Evolutionary conservation across 2,329 filamentous ascomycete species (phyloP).

Genomic region (Fusarium coicis): DNA sequence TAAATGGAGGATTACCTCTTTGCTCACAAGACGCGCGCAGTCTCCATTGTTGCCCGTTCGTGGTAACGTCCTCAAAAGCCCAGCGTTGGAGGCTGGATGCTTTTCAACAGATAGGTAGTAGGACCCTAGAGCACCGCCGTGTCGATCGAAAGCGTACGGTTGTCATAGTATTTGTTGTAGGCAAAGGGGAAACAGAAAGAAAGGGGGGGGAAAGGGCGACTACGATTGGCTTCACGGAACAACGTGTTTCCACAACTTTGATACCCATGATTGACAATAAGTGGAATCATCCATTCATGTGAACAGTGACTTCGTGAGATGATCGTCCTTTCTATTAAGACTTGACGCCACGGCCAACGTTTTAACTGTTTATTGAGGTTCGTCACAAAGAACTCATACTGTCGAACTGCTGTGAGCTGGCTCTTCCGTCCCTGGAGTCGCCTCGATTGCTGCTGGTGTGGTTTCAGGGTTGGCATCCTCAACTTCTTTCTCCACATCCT

Average conservation of each 20-base stretch:
- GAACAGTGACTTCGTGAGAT: slow-evolving; percentile 3
- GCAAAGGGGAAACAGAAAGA: neutral
- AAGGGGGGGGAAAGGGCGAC: neutral
- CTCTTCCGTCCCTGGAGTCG: slow-evolving; percentile 16
- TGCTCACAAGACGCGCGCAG: neutral
- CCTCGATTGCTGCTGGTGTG: slow-evolving; percentile 21
- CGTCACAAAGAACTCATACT: slow-evolving; percentile 11
- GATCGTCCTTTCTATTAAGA: slow-evolving; percentile 19
- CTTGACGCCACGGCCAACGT: slow-evolving; percentile 29
- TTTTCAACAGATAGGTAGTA: slow-evolving; percentile 14
- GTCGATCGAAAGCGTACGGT: slow-evolving; percentile 15
- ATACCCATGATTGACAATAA: neutral
- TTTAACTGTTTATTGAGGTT: slow-evolving; percentile 31
- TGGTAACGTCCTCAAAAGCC: slow-evolving; percentile 17
- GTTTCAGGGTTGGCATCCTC: slow-evolving; percentile 21
- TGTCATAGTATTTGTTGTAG: slow-evolving; percentile 15
- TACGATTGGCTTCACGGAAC: slow-evolving; percentile 14
- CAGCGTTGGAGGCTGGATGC: slow-evolving; percentile 20
- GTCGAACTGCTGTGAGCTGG: slow-evolving; percentile 20
- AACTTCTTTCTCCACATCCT: slow-evolving; percentile 30
- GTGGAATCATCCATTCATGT: slow-evolving; percentile 1
- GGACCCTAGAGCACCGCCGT: slow-evolving; percentile 9
- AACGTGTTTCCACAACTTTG: slow-evolving; percentile 14
- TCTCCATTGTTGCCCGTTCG: slow-evolving; percentile 11
- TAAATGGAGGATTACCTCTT: slow-evolving; percentile 2